Evolutionary conservation across 192 early-diverging fungal genomes (phyloP).

Genomic region (Backusella parvicylindrica): DNA sequence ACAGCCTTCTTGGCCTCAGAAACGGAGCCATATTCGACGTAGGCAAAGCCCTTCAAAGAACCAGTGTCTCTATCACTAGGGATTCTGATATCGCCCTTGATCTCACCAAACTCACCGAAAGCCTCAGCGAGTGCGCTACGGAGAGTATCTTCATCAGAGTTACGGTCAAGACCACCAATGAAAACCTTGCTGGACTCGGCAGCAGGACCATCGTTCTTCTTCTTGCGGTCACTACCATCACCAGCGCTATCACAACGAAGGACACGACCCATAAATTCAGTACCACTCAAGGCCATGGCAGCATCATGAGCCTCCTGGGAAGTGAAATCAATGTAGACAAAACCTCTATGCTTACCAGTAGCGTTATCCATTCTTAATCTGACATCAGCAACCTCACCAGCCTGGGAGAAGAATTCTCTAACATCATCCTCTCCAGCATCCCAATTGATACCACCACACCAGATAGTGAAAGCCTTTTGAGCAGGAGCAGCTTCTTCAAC

Average conservation of each 20-base stretch:
- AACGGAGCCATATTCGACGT: conserved; percentile 76
- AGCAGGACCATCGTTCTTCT: conserved; percentile 19
- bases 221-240: conserved; percentile 34
- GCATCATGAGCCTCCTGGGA: conserved; percentile 58
- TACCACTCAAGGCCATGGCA: conserved; percentile 63
- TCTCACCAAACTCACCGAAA: conserved; percentile 60
- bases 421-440: conserved; percentile 66
- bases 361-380: conserved; percentile 77
- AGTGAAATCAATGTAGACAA: conserved; percentile 88
- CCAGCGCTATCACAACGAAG: conserved; percentile 76
- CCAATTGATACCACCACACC: conserved; percentile 75
- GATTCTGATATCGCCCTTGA: conserved; percentile 56
- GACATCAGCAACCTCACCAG: conserved; percentile 67
- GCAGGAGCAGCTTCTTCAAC: conserved; percentile 11
- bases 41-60: conserved; percentile 82
- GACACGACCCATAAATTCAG: conserved; percentile 79
- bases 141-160: conserved; percentile 55
- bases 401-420: conserved; percentile 55
- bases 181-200: conserved; percentile 70
- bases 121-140: conserved; percentile 35
- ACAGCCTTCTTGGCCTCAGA: conserved; percentile 72
- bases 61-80: conserved; percentile 78
- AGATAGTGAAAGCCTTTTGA: conserved; percentile 51
- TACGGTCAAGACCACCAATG: conserved; percentile 73
- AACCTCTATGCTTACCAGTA: conserved; percentile 76